Base-by-base conservation (phyloP, 75 land plant genomes). In the Adiantum capillusveneris region DNA sequence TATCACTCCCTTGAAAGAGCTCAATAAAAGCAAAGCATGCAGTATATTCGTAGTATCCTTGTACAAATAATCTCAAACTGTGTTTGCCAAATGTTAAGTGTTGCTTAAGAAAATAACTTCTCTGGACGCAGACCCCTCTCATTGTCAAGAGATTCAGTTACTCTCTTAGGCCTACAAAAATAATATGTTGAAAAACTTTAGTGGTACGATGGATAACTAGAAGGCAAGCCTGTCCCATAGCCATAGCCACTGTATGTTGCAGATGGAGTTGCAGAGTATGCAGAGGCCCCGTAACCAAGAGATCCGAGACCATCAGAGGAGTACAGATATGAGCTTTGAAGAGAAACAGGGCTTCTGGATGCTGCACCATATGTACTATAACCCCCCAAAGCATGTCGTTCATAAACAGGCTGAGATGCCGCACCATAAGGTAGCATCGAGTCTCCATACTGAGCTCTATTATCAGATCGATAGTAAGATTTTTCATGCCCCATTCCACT, bases 251-350 rank as follows among this genome's bases (percentile, higher is more conserved):
- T 66, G 56, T 74, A 74, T 57, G 67, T 45, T 30, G 68, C 68
- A 37, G 72, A 44, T 13, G 72, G 59, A 29, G 74, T 67, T 27
- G 45, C 53, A 59, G 60, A 74, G 25, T 52, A 60, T 56, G 72
- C n/a, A 41, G 70, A 39, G 12, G 52, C 52, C 13, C 72, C 72
- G 44, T 72, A 72, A 26, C 68, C 68, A 30, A 62, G 48, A 22
- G 77, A 65, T 18, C 68, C 76, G 26, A 75, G 18, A 36, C 67
- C 68, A 73, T 73, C 79, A 26, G 69, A 60, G 14, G 78, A 46
- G 52, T 76, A 76, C 36, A 73, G 36, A 34, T 76, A 76, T 5
- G 79, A 66, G 37, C 65, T 66, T 21, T 76, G 64, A 25, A 75
- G 62, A 9, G 78, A 75, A 29, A 76, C 79, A n/a, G 79, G 70